Percentiles rank a stretch among this genome's conserved stretches.
Evolutionary conservation across 805 yeast genomes (phyloP).

Genomic region (Candida palmyrensis): DNA sequence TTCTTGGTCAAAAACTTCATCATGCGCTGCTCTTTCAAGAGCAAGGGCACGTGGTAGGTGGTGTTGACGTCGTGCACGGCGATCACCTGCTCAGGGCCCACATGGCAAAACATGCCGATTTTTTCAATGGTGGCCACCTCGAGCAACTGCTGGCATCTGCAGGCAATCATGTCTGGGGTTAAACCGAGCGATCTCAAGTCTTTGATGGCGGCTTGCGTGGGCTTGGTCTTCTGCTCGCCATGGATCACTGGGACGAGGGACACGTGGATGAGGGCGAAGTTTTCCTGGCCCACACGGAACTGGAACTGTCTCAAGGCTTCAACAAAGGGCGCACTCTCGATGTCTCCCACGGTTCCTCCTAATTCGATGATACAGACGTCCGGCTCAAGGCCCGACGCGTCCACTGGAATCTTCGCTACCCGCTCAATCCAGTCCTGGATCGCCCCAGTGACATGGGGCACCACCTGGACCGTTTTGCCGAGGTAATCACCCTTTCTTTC

Average conservation of each 20-base stretch:
- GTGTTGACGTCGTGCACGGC: conserved; percentile 96
- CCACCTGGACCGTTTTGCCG: conserved; percentile 99
- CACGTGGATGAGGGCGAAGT: conserved; percentile 93
- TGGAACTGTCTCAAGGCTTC: conserved; percentile 99
- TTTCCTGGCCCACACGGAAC: conserved; percentile 91
- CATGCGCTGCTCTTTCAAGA: conserved; percentile 83
- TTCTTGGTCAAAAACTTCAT: conserved; percentile 67
- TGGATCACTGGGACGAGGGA: conserved; percentile 96
- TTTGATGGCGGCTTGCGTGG: conserved; percentile 98
- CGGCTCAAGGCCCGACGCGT: conserved; percentile 80
- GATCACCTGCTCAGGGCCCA: conserved; percentile 95
- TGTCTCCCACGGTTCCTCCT: conserved; percentile 99
- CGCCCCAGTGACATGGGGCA: conserved; percentile 95
- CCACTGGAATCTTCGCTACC: conserved; percentile 89
- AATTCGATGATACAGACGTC: conserved; percentile 95
- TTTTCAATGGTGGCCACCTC: conserved; percentile 85
- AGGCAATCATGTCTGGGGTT: conserved; percentile 95
- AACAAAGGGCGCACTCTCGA: conserved; percentile 97
- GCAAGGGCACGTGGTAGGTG: conserved; percentile 93
- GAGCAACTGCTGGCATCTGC: conserved; percentile 85
- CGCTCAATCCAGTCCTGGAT: conserved; percentile 98
- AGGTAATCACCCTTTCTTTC: conserved; percentile 96
- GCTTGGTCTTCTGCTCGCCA: conserved; percentile 98
- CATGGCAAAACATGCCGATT: conserved; percentile 98
- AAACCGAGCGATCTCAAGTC: conserved; percentile 94